Base-by-base conservation (phyloP, 441 rosid species). In the Lagerstroemia fauriei region DNA sequence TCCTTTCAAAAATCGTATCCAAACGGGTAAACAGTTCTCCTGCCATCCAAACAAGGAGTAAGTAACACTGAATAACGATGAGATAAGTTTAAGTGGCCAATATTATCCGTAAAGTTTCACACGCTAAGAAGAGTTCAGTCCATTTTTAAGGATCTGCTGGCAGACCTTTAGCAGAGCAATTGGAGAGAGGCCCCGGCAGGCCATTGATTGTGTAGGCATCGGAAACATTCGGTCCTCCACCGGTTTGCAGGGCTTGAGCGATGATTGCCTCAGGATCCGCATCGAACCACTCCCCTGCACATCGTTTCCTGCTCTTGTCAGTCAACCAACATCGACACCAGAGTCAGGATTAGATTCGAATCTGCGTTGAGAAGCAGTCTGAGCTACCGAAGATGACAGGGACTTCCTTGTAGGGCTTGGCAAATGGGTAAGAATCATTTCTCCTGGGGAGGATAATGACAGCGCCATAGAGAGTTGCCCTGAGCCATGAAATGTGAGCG, bases 401-500 rank as follows among this genome's bases (percentile, higher is more conserved):
- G 83, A 88, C 82, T 90, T 93, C 87, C 86, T 92, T 91, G 86
- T 88, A 82, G 12, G 95, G 95, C 76, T 90, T 91, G 77, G 88
- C 80, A 74, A 92, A 92, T 29, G 94, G 97, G 84, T 89, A 93
- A 57, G 92, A 78, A 61, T 80, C 86, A 77, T 87, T 84, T 71
- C 16, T 86, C 69, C 47, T 85, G 3, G 95, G 96, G 38, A 90
- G 89, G 83, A 93, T 90, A 83, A 92, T 85, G 29, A 92, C 79
- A 25, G 96, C 90, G 22, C 96, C 96, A 72, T 93, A 88, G 73
- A 92, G 80, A 50, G 95, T 88, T 38, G 93, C 89, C 83, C 94
- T 88, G 20, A 92, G 86, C 95, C 97, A 92, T 32, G 89, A 87
- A 61, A 89, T 41, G 73, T 95, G 96, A 82, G 93, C 93, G 83